phyloP scores from a whole-genome alignment of 129 eudicot genomes.

The carrot (Daucus carota) region DH1_v3.0 NC_030383.2:4308001-4308500 shows the following conservation, averaged over 20 bases:
- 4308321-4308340: constrained; percentile 27
- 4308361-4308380: constrained; percentile 39
- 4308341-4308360: constrained; percentile 48
- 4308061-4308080: neutral
- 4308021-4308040: neutral
- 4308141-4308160: constrained; percentile 10
- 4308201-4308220: constrained; percentile 11
- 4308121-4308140: constrained; percentile 11
- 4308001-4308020: neutral
- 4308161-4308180: constrained; percentile 4
- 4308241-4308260: constrained; percentile 7
- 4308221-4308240: constrained; percentile 7
- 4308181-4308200: neutral
- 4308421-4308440: neutral
- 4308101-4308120: constrained; percentile 43
- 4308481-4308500: neutral
- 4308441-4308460: neutral
- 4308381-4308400: constrained; percentile 45
- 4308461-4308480: neutral
- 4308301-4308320: constrained; percentile 5
- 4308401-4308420: constrained; percentile 27
- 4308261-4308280: neutral
- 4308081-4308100: neutral
- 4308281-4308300: constrained; percentile 15
- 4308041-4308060: neutral